Conservation (phyloP, 2,329 filamentous ascomycete species). For the Orbilia javanica region DNA sequence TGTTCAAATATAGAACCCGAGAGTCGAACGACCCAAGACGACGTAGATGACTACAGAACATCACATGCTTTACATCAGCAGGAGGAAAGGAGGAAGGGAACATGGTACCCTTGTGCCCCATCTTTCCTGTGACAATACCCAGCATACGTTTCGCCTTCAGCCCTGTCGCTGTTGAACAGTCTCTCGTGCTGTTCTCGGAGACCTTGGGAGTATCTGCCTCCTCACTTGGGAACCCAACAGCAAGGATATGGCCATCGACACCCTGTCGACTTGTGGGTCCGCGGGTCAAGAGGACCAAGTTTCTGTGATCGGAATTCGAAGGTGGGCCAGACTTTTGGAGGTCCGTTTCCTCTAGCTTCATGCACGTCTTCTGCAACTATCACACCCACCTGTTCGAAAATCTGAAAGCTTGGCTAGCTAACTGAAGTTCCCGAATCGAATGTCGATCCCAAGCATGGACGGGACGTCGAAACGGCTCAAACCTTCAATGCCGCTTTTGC, state of each 20-base stretch:
- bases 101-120: constrained; percentile 43
- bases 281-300: constrained; percentile 19
- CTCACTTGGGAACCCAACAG: constrained; percentile 49
- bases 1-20: constrained; percentile 54
- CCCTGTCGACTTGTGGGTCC: constrained; percentile 40
- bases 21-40: constrained; percentile 34
- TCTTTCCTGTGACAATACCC: constrained; percentile 36
- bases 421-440: constrained; percentile 21
- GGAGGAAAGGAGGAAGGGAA: constrained; percentile 5
- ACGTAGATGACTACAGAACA: constrained; percentile 29
- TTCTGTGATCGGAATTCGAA: constrained; percentile 52
- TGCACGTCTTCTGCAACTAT: constrained; percentile 55
- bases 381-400: constrained; percentile 45
- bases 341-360: constrained; percentile 40
- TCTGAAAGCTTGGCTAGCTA: constrained; percentile 40
- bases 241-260: constrained; percentile 42
- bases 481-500: constrained; percentile 37
- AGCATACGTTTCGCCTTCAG: constrained; percentile 47
- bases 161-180: constrained; percentile 46
- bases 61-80: constrained; percentile 49
- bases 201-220: constrained; percentile 35
- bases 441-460: constrained; percentile 55
- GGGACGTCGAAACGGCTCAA: constrained; percentile 43
- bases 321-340: constrained; percentile 43
- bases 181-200: constrained; percentile 24